phyloP scores from a whole-genome alignment of 345 rosid species.

The Corymbia maculata region DNA sequence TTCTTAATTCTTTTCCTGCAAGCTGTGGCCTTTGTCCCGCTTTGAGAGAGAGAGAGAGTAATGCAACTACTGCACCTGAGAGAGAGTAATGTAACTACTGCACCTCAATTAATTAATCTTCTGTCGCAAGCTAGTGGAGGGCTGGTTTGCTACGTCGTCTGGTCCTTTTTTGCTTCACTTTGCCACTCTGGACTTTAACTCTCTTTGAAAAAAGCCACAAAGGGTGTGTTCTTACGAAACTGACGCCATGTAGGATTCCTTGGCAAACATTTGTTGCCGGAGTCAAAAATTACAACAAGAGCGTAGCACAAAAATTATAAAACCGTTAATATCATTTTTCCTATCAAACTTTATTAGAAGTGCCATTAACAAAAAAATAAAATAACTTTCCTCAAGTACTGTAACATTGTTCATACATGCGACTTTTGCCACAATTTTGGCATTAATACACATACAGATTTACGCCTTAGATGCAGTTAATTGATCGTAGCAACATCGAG shows the following conservation, averaged over 20 bases:
- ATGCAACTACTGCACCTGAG: neutral
- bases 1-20: neutral
- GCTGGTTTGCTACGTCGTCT: neutral
- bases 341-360: neutral
- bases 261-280: neutral
- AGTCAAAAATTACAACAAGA: neutral
- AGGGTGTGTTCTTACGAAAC: neutral
- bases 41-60: neutral
- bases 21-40: neutral
- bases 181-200: neutral
- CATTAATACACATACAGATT: neutral
- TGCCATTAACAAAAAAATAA: neutral
- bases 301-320: fast-evolving
- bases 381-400: neutral
- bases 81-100: neutral
- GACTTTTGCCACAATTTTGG: neutral
- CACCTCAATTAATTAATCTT: neutral
- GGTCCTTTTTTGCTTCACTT: neutral
- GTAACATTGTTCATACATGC: neutral
- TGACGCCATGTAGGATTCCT: neutral
- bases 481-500: neutral
- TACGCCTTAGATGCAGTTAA: neutral
- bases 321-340: neutral
- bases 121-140: neutral
- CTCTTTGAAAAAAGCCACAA: neutral